phyloP scores from a whole-genome alignment of 257 asterid species.

The Solanum chiquidenum region DNA sequence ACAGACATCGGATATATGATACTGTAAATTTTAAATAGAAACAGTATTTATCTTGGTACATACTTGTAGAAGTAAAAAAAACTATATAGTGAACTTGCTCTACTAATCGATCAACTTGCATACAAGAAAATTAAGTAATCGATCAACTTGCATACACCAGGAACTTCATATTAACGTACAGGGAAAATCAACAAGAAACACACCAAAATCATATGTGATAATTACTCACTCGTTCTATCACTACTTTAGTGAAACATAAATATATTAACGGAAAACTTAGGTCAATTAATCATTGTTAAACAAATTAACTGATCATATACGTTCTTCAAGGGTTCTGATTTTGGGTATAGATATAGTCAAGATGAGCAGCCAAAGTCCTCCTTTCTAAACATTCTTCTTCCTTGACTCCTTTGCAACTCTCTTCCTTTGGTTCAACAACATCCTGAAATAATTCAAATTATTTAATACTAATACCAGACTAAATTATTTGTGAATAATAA shows the following conservation, averaged over 20 bases:
- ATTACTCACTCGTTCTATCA: neutral
- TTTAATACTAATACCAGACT: neutral
- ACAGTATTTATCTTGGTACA: neutral
- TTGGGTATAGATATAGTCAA: conserved; percentile 70
- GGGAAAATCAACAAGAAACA: neutral
- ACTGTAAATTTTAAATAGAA: neutral
- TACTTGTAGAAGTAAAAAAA: too few relatives aligned
- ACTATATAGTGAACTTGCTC: too few relatives aligned
- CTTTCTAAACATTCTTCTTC: conserved; percentile 55
- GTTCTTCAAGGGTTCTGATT: neutral
- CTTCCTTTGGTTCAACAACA: conserved; percentile 6
- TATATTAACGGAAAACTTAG: neutral
- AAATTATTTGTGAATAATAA: neutral
- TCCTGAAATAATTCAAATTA: neutral
- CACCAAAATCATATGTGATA: neutral
- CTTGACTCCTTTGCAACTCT: conserved; percentile 32
- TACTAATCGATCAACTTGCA: neutral
- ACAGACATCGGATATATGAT: neutral
- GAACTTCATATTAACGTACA: neutral
- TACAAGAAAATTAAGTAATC: neutral
- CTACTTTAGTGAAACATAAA: neutral
- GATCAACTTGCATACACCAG: neutral
- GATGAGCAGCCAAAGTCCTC: conserved; percentile 51
- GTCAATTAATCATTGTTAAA: neutral
- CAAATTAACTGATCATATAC: neutral